Evolutionary conservation across 371 early-diverging fungal genomes (phyloP).

Genomic region (Mortierella sp.): DNA sequence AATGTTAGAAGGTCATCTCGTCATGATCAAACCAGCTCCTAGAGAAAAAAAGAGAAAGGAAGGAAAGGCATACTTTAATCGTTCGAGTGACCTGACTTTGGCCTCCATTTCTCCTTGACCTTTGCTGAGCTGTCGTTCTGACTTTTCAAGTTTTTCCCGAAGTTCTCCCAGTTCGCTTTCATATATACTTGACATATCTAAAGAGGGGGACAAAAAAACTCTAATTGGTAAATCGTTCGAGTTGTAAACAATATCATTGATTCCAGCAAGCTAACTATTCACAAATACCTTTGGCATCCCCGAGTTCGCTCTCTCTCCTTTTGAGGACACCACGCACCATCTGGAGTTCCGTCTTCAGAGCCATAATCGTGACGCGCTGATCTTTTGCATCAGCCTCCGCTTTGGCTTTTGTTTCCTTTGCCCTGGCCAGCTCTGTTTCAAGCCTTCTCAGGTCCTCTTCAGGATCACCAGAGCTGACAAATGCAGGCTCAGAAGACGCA

Average conservation of each 20-base stretch:
- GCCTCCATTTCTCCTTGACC: constrained; percentile 52
- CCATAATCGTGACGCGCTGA: constrained; percentile 48
- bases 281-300: constrained; percentile 48
- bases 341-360: constrained; percentile 51
- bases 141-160: constrained; percentile 41
- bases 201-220: not conserved
- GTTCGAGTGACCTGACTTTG: constrained; percentile 39
- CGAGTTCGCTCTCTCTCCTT: constrained; percentile 50
- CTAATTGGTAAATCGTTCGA: not conserved
- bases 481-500: constrained; percentile 11
- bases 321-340: constrained; percentile 55
- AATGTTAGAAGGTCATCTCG: not conserved
- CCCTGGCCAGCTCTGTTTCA: constrained; percentile 28
- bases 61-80: constrained; percentile 28
- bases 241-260: not conserved
- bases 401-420: constrained; percentile 46
- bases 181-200: constrained; percentile 48
- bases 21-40: not conserved
- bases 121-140: constrained; percentile 38
- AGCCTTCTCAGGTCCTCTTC: constrained; percentile 41
- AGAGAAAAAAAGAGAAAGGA: too few relatives aligned
- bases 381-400: constrained; percentile 51
- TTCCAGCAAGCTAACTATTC: not conserved
- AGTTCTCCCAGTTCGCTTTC: constrained; percentile 41
- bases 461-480: constrained; percentile 32